Conservation (phyloP, 2,329 filamentous ascomycete species). For the Neurospora crassa region DNA sequence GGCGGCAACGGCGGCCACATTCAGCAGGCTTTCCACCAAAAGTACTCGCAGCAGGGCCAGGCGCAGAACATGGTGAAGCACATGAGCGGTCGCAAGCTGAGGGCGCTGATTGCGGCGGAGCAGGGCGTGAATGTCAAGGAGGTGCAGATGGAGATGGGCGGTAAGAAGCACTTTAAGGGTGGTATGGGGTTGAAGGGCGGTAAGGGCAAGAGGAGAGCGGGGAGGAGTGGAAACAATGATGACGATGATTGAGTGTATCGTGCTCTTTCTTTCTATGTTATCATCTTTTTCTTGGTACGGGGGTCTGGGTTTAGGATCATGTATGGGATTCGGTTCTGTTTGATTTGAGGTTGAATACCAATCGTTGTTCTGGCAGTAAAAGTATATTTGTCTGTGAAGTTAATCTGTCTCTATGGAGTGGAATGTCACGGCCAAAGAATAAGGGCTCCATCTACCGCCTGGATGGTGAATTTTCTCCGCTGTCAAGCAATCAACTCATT, state of each 20-base stretch:
- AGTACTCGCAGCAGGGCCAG: slow-evolving; percentile 74
- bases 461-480: neutral
- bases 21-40: slow-evolving; percentile 76
- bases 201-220: slow-evolving; percentile 39
- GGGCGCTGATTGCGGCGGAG: slow-evolving; percentile 71
- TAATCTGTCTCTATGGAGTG: neutral
- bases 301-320: slow-evolving; percentile 1
- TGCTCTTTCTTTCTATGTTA: neutral
- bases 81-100: slow-evolving; percentile 74
- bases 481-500: neutral
- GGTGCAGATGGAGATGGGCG: slow-evolving; percentile 43
- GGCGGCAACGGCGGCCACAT: slow-evolving; percentile 56
- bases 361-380: neutral
- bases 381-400: neutral
- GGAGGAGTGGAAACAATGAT: slow-evolving; percentile 38
- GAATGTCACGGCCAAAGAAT: neutral
- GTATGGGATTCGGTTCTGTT: neutral
- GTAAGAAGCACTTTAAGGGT: slow-evolving; percentile 96
- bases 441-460: neutral
- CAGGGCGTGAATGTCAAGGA: slow-evolving; percentile 78
- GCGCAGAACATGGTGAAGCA: slow-evolving; percentile 42
- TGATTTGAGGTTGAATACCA: neutral
- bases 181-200: slow-evolving; percentile 17
- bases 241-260: slow-evolving; percentile 22
- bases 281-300: neutral